phyloP scores from a whole-genome alignment of 768 basidiomycete species.

The Mycena pura region DNA sequence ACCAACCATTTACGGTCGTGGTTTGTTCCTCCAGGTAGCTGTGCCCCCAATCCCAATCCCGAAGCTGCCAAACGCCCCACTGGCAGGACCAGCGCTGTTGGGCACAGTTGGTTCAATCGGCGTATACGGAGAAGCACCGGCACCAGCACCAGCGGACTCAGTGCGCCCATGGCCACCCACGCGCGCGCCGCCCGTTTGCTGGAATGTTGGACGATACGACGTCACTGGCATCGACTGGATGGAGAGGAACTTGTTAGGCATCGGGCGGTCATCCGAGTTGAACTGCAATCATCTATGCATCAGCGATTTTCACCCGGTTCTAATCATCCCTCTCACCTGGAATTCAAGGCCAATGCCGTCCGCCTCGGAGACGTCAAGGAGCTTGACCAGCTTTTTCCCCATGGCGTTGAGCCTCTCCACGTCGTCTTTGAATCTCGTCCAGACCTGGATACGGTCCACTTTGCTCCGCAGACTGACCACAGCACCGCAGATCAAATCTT shows the following conservation, averaged over 20 bases:
- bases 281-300: conserved; percentile 56
- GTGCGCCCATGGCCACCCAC: conserved; percentile 34
- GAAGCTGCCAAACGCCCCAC: conserved; percentile 56
- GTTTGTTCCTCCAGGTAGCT: conserved; percentile 24
- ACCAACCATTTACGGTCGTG: neutral
- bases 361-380: conserved; percentile 83
- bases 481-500: conserved; percentile 81
- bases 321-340: no score
- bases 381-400: conserved; percentile 81
- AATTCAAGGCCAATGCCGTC: conserved; percentile 90
- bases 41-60: conserved; percentile 50
- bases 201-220: conserved; percentile 73
- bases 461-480: conserved; percentile 89
- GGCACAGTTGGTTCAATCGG: conserved; percentile 23
- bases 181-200: conserved; percentile 34
- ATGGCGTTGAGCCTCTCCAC: conserved; percentile 85
- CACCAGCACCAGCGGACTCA: conserved; percentile 23
- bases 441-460: conserved; percentile 90
- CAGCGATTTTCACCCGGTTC: neutral
- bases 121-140: conserved; percentile 17
- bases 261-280: conserved; percentile 87
- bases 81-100: conserved; percentile 34
- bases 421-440: conserved; percentile 87
- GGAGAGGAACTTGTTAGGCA: conserved; percentile 80
- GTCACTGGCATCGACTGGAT: conserved; percentile 75